These are phyloP conservation scores for Scedosporium dehoogii DNA, from an alignment of 2,329 filamentous ascomycete species.

Conservation along the genomic window DNA sequence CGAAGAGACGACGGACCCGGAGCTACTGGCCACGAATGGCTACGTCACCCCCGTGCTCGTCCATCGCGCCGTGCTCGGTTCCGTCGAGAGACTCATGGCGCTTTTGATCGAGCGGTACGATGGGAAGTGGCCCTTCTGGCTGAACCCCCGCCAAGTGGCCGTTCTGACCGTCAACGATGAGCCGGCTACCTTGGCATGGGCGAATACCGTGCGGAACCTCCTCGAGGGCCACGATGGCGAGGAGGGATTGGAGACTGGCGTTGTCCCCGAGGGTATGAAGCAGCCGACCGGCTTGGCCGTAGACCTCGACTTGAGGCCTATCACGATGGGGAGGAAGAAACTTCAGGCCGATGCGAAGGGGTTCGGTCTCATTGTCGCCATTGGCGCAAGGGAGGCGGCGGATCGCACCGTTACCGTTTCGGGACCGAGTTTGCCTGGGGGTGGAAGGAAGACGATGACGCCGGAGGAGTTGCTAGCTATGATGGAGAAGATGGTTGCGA, in stretches of 20 bases:
- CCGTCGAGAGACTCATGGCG: conserved; percentile 75
- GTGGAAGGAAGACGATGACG: conserved; percentile 27
- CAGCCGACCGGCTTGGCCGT: conserved; percentile 55
- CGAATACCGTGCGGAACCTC: conserved; percentile 34
- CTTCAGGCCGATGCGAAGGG: conserved; percentile 60
- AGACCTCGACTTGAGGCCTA: conserved; percentile 57
- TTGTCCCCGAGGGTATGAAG: conserved; percentile 29
- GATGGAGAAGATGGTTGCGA: conserved; percentile 34
- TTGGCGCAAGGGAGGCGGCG: conserved; percentile 58
- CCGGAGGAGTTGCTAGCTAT: conserved; percentile 33
- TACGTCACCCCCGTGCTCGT: conserved; percentile 65
- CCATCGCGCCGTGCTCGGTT: conserved; percentile 76
- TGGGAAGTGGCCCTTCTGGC: conserved; percentile 79
- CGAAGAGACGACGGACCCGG: conserved; percentile 37
- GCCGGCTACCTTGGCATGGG: conserved; percentile 40
- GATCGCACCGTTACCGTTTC: conserved; percentile 45
- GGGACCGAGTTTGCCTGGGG: conserved; percentile 12
- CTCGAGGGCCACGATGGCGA: conserved; percentile 27
- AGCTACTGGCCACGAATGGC: conserved; percentile 40
- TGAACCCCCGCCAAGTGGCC: conserved; percentile 69
- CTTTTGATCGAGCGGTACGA: conserved; percentile 75
- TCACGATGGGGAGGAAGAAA: conserved; percentile 58
- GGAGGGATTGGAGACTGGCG: conserved; percentile 5
- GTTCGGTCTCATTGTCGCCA: conserved; percentile 63
- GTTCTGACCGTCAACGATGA: conserved; percentile 63